These are phyloP conservation scores for Termitomyces sp. DNA, from an alignment of 768 basidiomycete genomes.

Conservation along the genomic window DNA sequence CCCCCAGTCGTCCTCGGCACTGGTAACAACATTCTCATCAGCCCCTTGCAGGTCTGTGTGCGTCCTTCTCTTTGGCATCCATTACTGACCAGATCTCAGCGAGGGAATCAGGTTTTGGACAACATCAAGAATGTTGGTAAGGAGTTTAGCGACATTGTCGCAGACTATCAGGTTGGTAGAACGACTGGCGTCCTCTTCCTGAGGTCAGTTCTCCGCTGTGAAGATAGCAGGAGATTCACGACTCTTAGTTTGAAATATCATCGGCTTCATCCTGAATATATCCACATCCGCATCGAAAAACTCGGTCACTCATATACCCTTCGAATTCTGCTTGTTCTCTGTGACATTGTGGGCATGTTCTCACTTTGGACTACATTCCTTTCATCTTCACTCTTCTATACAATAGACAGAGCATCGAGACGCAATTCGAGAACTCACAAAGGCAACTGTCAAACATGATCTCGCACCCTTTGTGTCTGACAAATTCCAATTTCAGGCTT, in stretches of 20 bases:
- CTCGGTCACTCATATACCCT: conserved; percentile 79
- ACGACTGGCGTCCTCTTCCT: conserved; percentile 92
- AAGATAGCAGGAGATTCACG: not conserved
- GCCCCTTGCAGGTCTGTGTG: conserved; percentile 46
- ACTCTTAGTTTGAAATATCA: conserved; percentile 79
- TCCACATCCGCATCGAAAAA: conserved; percentile 85
- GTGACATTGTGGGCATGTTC: conserved; percentile 77
- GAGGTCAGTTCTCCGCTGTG: conserved; percentile 44
- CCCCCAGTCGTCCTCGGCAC: conserved; percentile 62
- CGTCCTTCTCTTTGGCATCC: not conserved
- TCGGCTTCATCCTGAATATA: conserved; percentile 95
- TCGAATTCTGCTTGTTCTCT: conserved; percentile 81
- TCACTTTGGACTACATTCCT: not conserved
- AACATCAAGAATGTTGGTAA: conserved; percentile 85
- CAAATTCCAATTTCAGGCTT: conserved; percentile 39
- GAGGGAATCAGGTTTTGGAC: conserved; percentile 86
- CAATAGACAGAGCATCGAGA: conserved; percentile 85
- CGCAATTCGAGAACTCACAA: conserved; percentile 88
- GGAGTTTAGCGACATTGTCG: conserved; percentile 90
- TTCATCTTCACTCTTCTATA: not conserved
- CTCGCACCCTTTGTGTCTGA: not conserved
- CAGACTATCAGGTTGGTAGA: conserved; percentile 93
- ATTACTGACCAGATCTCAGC: conserved; percentile 33
- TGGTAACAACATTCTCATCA: conserved; percentile 62
- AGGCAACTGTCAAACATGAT: conserved; percentile 35